Evolutionary conservation across 1,284 basidiomycete genomes (phyloP).

Genomic region (Tilletia caries): DNA sequence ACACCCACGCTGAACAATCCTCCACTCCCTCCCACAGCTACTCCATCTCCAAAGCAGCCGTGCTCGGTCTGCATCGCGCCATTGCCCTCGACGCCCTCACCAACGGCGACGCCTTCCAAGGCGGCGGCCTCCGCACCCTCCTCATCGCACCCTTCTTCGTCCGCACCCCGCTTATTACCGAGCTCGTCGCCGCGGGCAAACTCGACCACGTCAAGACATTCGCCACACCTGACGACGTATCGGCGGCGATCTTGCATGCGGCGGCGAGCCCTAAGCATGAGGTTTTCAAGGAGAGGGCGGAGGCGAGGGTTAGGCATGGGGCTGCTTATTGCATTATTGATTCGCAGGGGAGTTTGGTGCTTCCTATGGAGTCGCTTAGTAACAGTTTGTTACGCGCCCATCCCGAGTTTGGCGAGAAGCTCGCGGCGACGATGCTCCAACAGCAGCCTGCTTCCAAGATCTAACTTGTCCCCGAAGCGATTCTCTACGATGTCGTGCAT

Average conservation of each 20-base stretch:
- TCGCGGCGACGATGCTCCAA: background rate
- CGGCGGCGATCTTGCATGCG: slow-evolving; percentile 8
- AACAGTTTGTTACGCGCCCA: background rate
- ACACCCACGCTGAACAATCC: slow-evolving; percentile 51
- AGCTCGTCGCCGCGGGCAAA: background rate
- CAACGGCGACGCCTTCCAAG: slow-evolving; percentile 22
- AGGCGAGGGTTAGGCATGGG: background rate
- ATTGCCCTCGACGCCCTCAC: slow-evolving; percentile 55
- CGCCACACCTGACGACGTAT: background rate
- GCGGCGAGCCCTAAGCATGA: background rate
- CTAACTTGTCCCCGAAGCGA: background rate
- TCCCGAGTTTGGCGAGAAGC: background rate
- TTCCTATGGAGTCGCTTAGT: background rate
- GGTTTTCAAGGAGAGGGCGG: background rate
- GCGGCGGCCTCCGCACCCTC: slow-evolving; percentile 57
- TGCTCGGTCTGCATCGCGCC: slow-evolving; percentile 62
- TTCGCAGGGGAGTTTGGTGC: background rate
- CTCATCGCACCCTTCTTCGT: slow-evolving; percentile 62
- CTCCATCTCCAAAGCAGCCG: slow-evolving; percentile 24
- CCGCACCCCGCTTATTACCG: slow-evolving; percentile 7
- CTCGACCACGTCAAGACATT: slow-evolving; percentile 12
- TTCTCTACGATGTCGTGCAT: background rate
- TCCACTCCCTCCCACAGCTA: background rate
- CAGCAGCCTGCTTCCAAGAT: background rate
- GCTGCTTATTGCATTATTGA: slow-evolving; percentile 6